Evolutionary conservation across 2,329 filamentous ascomycete genomes (phyloP).

Genomic region (Cytospora schulzeri): DNA sequence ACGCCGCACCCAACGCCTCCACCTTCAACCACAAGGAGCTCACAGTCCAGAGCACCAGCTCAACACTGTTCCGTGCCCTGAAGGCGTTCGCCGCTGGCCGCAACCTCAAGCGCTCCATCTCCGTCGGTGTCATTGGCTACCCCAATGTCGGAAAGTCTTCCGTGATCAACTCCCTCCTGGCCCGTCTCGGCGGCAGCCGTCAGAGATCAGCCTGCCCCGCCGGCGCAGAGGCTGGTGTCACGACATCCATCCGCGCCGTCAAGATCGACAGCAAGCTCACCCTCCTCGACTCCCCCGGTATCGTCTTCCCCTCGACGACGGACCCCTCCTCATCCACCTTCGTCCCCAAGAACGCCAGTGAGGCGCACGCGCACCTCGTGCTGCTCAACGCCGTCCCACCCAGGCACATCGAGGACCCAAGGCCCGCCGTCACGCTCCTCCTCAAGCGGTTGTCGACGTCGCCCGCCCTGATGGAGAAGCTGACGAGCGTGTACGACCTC

Average conservation of each 20-base stretch:
- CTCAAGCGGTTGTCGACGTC: constrained; percentile 76
- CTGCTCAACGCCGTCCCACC: constrained; percentile 91
- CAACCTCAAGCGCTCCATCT: constrained; percentile 85
- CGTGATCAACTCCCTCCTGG: constrained; percentile 89
- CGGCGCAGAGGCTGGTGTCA: constrained; percentile 89
- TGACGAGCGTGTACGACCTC: constrained; percentile 82
- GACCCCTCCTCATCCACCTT: constrained; percentile 42
- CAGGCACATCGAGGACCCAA: constrained; percentile 89
- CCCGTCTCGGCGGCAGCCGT: constrained; percentile 68
- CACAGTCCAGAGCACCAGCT: constrained; percentile 82
- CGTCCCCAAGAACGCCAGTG: constrained; percentile 62
- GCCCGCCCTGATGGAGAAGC: constrained; percentile 72
- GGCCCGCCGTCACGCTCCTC: constrained; percentile 85
- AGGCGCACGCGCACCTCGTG: constrained; percentile 81
- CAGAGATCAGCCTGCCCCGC: constrained; percentile 74
- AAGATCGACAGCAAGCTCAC: constrained; percentile 95
- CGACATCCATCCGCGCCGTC: constrained; percentile 82
- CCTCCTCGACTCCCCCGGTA: constrained; percentile 89
- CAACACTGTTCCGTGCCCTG: constrained; percentile 82
- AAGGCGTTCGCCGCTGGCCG: constrained; percentile 85
- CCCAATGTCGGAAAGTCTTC: constrained; percentile 97
- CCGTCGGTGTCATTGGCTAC: constrained; percentile 92
- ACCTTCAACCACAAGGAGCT: constrained; percentile 91
- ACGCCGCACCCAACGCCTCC: constrained; percentile 79
- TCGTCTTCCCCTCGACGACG: constrained; percentile 79